Evolutionary conservation across 1,284 basidiomycete species (phyloP), one percentile per base, ranked within the genome.

Genomic region (Moesziomyces sp.): DNA sequence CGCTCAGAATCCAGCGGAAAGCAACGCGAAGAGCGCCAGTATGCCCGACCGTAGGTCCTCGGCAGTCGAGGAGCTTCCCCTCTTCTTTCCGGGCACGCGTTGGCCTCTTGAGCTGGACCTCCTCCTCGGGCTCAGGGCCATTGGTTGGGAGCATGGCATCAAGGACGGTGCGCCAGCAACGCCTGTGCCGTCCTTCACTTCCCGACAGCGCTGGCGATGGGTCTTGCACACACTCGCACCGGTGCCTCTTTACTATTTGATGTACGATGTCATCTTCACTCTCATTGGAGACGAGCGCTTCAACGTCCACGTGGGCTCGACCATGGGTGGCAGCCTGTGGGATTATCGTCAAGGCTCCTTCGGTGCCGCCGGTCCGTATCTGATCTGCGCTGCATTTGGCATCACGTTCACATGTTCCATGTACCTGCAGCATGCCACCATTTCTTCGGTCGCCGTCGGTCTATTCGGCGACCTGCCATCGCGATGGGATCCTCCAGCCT

Each of bases 131-230:
- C 9, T 70, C n/a, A 54, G 76, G n/a, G 73, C 57, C 3, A 16
- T 73, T 1, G 76, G 76, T 18, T 77, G 76, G 76, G 50, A 66
- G 43, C 50, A 68, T 23, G 76, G 76, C 24, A 44, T 71, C 18
- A 61, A 56, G n/a, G 43, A 55, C 14, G 52, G 46, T 9, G 42
- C 53, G 0, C 63, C 62, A n/a, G 64, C 65, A 16, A 38, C 58
- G 0, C 70, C 70, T n/a, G 46, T 57, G 5, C 65, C 28, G 21
- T 38, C 46, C 2, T 53, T 34, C 45, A 65, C 45, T 11, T 38
- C 4, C 5, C 30, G 21, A 0, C 40, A 63, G 9, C 63, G 66
- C 5, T 18, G 35, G 44, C 16, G 1, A n/a, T 74, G 71, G 71
- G 42, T 59, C 19, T 11, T 8, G 0, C 24, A 26, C 14, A 44